Base-by-base conservation (phyloP, 176 grass and related monocot species). In the Luzula sylvatica region DNA sequence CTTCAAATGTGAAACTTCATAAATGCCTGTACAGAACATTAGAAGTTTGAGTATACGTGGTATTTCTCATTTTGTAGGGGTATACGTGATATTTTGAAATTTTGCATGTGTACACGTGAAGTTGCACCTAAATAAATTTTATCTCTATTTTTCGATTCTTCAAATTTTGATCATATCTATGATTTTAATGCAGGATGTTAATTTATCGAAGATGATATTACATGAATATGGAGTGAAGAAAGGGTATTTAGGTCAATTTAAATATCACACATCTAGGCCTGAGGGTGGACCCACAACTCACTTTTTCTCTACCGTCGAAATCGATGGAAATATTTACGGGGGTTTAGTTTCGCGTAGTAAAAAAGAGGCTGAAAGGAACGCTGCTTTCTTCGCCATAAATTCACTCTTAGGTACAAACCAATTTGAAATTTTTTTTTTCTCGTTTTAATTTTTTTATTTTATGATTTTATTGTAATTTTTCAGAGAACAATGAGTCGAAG, bases 401-500 rank as follows among this genome's bases (percentile, higher is more conserved):
- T 24, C 30, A 13, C 56, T 60, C 38, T 44, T 60, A 60, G 38
- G 56, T 60, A 25, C n/a, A 43, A 15, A 42, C 0, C 56, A 24
- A 23, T 59, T 43, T 40, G 26, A 42, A 60, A 24, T 43, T 0
- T 22, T 58, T 21, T 8, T 6, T 3, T 41, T 58, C 15, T 26
- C 23, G 14, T 15, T 23, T 9, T 58, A n/a, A n/a, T n/a, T n/a
- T n/a, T n/a, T n/a, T n/a, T n/a, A n/a, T 3, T 0, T 22, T 21
- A 24, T 7, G 26, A 20, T 42, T 15, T 60, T 43, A n/a, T n/a
- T n/a, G n/a, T 59, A 6, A 59, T 24, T 15, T 59, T 42, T 60
- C 35, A 60, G 56, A 42, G 11, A 60, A 60, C 38, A 42, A 20
- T 11, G 38, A 60, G 43, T 42, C 56, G 43, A 60, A 40, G 38